Evolutionary conservation across 495 filamentous ascomycete species (phyloP), one percentile per base, ranked within the genome.

Genomic region (Neurospora hispaniola): DNA sequence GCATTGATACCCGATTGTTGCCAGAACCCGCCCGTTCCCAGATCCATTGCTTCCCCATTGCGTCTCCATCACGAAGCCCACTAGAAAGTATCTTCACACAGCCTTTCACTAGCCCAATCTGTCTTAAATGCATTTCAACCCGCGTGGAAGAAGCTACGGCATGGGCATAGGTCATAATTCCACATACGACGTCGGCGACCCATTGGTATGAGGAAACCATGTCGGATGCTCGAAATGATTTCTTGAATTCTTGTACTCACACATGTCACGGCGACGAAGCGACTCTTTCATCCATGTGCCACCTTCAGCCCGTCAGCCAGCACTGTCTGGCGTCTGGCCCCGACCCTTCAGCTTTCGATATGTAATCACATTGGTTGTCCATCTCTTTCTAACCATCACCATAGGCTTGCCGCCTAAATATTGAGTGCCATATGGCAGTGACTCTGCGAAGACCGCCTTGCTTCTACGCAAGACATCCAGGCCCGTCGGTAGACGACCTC

Each of bases 1-100:
- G 80, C 79, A 79, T 81, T 81, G 80, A 74, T 81, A 80, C 80
- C 80, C 80, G 73, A 81, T 73, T 66, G 73, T 40, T 39, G 38
- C 73, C 75, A 71, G 75, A 73, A 70, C 43, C 69, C 42, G 69
- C 41, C 72, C 73, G 38, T 70, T 71, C 72, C 72, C 74, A 71
- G 54, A 76, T 74, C 39, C 39, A 39, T 39, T 39, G 7, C 39
- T 39, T 39, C 39, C 69, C 62, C 42, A 69, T 72, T 14, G 62
- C 69, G 3, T 42, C 23, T 20, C 41, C 69, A 20, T 70, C 69
- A 70, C 18, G 54, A 66, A 66, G 42, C 14, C 16, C 43, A 72
- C 42, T 38, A 75, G 68, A 40, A 44, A 66, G 54, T 31, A 66
- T 42, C 59, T 66, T 70, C 11, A 71, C 66, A 38, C 46, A 75